A percentile compares a stretch with the other conserved stretches of the same genome.
These are phyloP conservation scores for Cymbopogon citratus DNA, from an alignment of 176 grass and related monocot genomes.

Conservation along the genomic window DNA sequence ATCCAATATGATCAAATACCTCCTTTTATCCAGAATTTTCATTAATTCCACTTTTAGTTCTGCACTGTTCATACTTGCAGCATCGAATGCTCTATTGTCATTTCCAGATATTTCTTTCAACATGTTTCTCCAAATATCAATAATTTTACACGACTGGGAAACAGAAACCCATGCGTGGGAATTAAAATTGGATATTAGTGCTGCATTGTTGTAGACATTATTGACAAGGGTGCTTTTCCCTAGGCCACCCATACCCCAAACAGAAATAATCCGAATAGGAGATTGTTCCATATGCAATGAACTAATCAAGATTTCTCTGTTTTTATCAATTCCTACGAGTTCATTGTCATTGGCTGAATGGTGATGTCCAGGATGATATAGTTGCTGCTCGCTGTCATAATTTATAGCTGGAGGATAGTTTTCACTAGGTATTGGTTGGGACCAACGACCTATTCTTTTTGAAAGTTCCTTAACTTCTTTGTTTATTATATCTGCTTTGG, in stretches of 20 bases:
- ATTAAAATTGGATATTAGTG: constrained; percentile 9
- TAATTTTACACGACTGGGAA: constrained; percentile 15
- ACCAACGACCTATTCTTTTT: constrained; percentile 4
- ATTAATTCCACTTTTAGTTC: neutral
- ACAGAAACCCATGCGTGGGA: constrained; percentile 29
- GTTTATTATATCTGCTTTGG: neutral
- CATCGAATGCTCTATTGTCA: neutral
- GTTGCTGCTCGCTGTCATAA: neutral
- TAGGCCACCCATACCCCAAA: constrained; percentile 54
- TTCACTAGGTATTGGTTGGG: neutral
- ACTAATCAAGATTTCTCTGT: constrained; percentile 17
- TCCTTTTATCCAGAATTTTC: neutral
- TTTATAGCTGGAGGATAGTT: neutral
- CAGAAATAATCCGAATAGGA: constrained; percentile 14
- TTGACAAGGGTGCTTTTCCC: constrained; percentile 52
- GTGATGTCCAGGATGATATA: neutral
- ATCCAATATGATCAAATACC: constrained; percentile 40
- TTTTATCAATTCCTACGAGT: constrained; percentile 29
- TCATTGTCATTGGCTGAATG: constrained; percentile 25
- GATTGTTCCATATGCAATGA: constrained; percentile 1
- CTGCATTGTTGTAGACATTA: constrained; percentile 28
- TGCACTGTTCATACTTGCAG: neutral
- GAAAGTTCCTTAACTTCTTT: neutral
- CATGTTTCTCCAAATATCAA: constrained; percentile 27
- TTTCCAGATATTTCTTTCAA: neutral